Evolutionary conservation across 2,329 filamentous ascomycete genomes (phyloP).

Genomic region (Colletotrichum plurivorum): DNA sequence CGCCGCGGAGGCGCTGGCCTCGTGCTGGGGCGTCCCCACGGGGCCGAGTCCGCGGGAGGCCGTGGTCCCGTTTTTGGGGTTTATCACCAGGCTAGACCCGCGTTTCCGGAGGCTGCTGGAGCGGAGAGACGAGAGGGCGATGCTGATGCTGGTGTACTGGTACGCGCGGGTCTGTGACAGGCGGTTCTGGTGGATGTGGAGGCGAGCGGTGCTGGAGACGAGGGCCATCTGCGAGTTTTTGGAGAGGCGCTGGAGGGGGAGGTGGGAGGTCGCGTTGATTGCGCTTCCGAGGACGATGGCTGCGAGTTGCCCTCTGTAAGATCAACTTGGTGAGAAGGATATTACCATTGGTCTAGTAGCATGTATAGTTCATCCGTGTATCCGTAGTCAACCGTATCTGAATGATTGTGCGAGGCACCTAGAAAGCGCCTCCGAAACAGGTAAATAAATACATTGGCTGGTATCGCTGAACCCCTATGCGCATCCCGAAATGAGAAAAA

Average conservation of each 20-base stretch:
- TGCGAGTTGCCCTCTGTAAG: not conserved
- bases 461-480: slow-evolving; percentile 30
- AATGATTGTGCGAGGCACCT: slow-evolving; percentile 6
- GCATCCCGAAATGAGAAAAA: not conserved
- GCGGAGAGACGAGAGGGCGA: slow-evolving; percentile 64
- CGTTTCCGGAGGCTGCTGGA: slow-evolving; percentile 61
- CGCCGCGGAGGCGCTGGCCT: slow-evolving; percentile 43
- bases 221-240: slow-evolving; percentile 62
- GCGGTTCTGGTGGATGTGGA: slow-evolving; percentile 62
- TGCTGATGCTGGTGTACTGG: slow-evolving; percentile 71
- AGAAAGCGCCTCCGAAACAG: not conserved
- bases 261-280: slow-evolving; percentile 1
- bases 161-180: slow-evolving; percentile 62
- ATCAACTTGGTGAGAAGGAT: no score
- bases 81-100: slow-evolving; percentile 60
- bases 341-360: no score
- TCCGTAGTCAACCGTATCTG: no score
- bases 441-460: slow-evolving; percentile 5
- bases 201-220: slow-evolving; percentile 63
- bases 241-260: slow-evolving; percentile 35
- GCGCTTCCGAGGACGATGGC: slow-evolving; percentile 18
- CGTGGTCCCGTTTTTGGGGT: slow-evolving; percentile 60
- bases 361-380: no score
- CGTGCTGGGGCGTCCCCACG: not conserved
- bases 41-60: not conserved